phyloP scores from a whole-genome alignment of 2,329 filamentous ascomycete species.

The Cercospora sp. region DNA sequence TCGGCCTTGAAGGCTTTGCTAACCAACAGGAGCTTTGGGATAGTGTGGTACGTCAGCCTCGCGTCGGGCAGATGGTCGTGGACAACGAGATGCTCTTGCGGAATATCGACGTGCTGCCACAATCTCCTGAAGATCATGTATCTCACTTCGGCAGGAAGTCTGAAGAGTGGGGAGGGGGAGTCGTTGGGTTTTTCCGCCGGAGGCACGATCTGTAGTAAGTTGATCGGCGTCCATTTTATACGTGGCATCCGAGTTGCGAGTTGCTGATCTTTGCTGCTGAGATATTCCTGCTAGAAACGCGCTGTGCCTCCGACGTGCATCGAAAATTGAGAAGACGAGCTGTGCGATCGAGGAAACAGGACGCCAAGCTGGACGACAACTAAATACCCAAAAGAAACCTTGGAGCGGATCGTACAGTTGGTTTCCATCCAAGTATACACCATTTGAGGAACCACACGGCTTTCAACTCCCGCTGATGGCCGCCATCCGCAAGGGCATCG shows the following conservation, averaged over 20 bases:
- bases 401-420: neutral
- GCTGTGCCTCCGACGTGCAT: neutral
- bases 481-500: neutral
- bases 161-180: neutral
- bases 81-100: neutral
- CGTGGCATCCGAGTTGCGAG: neutral
- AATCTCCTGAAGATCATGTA: neutral
- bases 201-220: neutral
- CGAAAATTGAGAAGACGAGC: neutral
- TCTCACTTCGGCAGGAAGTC: neutral
- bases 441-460: neutral
- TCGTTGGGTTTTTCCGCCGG: neutral
- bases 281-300: neutral
- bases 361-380: neutral
- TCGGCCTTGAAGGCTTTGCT: neutral
- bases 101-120: neutral
- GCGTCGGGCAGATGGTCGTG: neutral
- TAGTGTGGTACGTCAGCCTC: neutral
- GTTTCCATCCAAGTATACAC: neutral
- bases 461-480: neutral
- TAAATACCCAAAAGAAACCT: neutral
- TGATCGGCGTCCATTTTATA: neutral
- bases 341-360: neutral
- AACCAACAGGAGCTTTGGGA: neutral
- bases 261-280: neutral